Percentiles rank a stretch among this genome's conserved stretches.
phyloP scores from a whole-genome alignment of 257 asterid genomes.

The Nicotiana otophora region DNA sequence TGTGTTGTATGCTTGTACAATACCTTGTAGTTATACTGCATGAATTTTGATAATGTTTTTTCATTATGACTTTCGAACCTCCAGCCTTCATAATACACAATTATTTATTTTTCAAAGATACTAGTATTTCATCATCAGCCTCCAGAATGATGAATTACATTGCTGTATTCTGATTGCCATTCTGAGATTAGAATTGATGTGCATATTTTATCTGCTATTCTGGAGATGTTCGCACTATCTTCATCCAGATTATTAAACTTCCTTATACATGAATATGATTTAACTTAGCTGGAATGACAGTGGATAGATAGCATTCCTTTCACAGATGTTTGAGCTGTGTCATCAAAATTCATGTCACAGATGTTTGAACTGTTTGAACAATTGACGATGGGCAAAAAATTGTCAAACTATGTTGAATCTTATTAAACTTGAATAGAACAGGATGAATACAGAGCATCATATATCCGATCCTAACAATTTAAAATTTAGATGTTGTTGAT shows the following conservation, averaged over 20 bases:
- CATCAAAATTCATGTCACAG: too few relatives aligned
- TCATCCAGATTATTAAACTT: not conserved
- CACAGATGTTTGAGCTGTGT: too few relatives aligned
- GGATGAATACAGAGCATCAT: not conserved
- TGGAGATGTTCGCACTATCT: not conserved
- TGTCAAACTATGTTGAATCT: not conserved
- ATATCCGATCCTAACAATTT: not conserved
- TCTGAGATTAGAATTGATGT: not conserved
- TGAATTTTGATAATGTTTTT: constrained; percentile 3
- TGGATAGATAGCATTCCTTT: not conserved
- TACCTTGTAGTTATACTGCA: not conserved
- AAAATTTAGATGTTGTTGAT: not conserved
- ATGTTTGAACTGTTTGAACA: too few relatives aligned
- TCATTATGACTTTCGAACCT: not conserved
- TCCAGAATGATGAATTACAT: not conserved
- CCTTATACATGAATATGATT: not conserved
- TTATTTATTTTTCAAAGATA: not conserved
- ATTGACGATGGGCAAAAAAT: not conserved
- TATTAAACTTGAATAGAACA: not conserved
- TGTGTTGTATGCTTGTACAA: not conserved
- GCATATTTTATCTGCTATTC: not conserved
- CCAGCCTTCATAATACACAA: not conserved
- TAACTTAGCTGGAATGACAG: not conserved
- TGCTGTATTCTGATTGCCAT: not conserved
- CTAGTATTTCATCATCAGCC: not conserved